These are phyloP conservation scores for Dryadomyces quercus-mongolicae DNA, from an alignment of 2,329 filamentous ascomycete species.

Conservation along the genomic window DNA sequence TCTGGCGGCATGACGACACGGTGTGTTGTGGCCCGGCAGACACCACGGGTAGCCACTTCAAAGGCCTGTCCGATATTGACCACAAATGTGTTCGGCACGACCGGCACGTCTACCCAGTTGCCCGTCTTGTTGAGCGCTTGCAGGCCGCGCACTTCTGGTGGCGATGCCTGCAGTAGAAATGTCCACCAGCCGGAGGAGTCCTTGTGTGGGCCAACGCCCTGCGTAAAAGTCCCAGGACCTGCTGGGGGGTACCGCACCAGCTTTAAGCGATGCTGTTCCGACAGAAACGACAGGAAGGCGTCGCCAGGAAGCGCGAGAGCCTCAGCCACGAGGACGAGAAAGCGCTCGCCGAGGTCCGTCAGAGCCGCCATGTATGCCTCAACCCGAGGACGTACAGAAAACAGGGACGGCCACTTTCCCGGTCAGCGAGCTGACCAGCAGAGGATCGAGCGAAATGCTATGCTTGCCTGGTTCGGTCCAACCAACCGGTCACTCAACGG, in stretches of 20 bases:
- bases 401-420: neutral
- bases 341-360: slow-evolving; percentile 36
- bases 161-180: slow-evolving; percentile 48
- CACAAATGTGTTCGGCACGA: slow-evolving; percentile 36
- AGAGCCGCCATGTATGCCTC: slow-evolving; percentile 38
- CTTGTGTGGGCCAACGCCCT: slow-evolving; percentile 51
- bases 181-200: slow-evolving; percentile 54
- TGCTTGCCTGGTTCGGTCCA: slow-evolving; percentile 35
- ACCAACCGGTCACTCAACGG: slow-evolving; percentile 30
- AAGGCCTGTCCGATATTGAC: slow-evolving; percentile 48
- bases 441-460: too few relatives aligned
- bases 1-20: slow-evolving; percentile 27
- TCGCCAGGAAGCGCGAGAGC: slow-evolving; percentile 36
- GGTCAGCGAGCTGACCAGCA: too few relatives aligned
- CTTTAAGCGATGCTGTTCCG: slow-evolving; percentile 47
- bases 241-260: slow-evolving; percentile 38
- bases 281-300: slow-evolving; percentile 39
- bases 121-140: slow-evolving; percentile 37
- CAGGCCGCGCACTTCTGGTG: slow-evolving; percentile 33
- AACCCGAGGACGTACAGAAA: slow-evolving; percentile 22
- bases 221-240: slow-evolving; percentile 14
- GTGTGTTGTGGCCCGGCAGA: slow-evolving; percentile 39
- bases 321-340: slow-evolving; percentile 43
- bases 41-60: slow-evolving; percentile 41
- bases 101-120: slow-evolving; percentile 36